Evolutionary conservation across 768 basidiomycete genomes (phyloP), one percentile per base, ranked within the genome.

Genomic region (Tricholoma flavovirens): DNA sequence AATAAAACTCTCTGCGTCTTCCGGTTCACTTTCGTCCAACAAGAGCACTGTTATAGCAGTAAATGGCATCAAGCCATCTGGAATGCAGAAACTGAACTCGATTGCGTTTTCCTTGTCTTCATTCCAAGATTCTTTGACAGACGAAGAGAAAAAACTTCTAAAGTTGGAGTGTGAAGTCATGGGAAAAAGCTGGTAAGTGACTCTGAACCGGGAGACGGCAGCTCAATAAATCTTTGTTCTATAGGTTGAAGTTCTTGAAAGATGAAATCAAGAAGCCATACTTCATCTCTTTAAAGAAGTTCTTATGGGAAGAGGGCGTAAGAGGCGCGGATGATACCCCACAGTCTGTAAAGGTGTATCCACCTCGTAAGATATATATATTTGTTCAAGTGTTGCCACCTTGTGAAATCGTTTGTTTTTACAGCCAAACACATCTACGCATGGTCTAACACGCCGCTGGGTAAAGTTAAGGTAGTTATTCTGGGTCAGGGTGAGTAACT

Each of bases 381-480:
- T 17, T 11, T 19, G 42, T 38, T 49, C 38, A 49, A 22, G 48
- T 53, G 40, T 57, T 38, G 19, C 19, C 43, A 29, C 21, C 17
- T 56, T 49, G 14, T 55, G 54, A 53, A 36, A 56, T 21, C 51
- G 54, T 22, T 45, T 54, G 22, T 33, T 36, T n/a, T 51, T 58
- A 50, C 60, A 74, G 94, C 93, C 12, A 75, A 78, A 60, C 83
- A 96, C 65, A 89, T 97, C 54, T 97, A 97, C 68, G 79, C 91
- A 11, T 98, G 94, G 94, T 90, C 91, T 3, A 81, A 87, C 55
- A 94, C 92, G 26, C 91, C 92, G 3, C 73, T 97, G 14, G 87
- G 89, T 11, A 83, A 85, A 59, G 83, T 98, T 59, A 86, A 84
- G 66, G 88, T 93, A 24, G 92, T 97, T 49, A 92, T 97, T 56